Evolutionary conservation across 345 rosid species (phyloP).

Genomic region (Syzygium jambos): DNA sequence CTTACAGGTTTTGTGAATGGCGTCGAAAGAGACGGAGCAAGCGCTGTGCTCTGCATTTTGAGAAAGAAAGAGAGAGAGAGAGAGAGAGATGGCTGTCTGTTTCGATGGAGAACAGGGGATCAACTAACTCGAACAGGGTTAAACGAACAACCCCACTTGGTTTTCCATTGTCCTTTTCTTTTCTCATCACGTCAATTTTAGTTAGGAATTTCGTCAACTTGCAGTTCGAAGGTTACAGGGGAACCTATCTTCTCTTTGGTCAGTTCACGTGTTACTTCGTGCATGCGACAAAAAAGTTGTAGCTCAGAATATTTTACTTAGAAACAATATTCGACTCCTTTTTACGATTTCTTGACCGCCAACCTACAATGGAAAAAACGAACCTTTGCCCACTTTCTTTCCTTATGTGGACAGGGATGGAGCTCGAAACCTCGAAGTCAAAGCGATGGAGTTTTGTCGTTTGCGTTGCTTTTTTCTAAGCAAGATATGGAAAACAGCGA

Average conservation of each 20-base stretch:
- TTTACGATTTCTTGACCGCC: no score
- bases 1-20: not conserved
- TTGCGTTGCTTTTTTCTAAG: not conserved
- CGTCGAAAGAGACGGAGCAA: conserved; percentile 3
- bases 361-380: no score
- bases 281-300: not conserved
- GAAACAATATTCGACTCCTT: no score
- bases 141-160: not conserved
- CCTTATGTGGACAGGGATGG: not conserved
- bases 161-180: not conserved
- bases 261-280: not conserved
- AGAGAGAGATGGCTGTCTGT: not conserved
- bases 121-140: not conserved
- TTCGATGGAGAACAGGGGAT: not conserved
- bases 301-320: not conserved
- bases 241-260: not conserved
- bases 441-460: not conserved
- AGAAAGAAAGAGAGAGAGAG: not conserved
- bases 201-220: no score
- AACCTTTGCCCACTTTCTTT: no score
- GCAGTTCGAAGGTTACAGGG: no score
- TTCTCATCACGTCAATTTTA: not conserved
- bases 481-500: not conserved
- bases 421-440: not conserved
- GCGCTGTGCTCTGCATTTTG: conserved; percentile 7